Evolutionary conservation across 2,329 filamentous ascomycete genomes (phyloP).

Genomic region (Ceratocystis alfenasii): DNA sequence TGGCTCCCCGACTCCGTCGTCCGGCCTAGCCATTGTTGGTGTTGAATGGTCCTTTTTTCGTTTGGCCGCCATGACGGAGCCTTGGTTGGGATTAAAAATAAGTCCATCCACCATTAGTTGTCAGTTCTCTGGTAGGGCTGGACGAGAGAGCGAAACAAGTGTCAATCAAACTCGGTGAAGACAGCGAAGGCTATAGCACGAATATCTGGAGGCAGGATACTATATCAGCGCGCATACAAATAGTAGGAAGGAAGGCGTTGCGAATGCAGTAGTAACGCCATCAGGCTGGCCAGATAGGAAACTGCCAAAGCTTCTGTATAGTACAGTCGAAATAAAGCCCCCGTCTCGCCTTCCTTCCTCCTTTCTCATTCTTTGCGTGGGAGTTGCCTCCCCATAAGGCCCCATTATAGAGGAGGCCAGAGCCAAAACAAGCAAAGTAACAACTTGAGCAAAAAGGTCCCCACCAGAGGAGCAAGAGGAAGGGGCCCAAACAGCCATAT

Average conservation of each 20-base stretch:
- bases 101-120: background rate
- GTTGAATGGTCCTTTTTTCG: background rate
- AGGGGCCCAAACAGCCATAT: constrained; percentile 11
- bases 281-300: background rate
- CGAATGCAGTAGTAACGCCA: background rate
- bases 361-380: constrained; percentile 2
- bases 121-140: background rate
- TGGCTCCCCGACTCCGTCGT: background rate
- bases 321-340: background rate
- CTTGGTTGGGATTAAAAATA: constrained; percentile 1
- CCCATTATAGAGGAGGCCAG: constrained; percentile 5
- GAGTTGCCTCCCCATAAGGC: background rate
- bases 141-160: background rate
- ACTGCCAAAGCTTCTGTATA: constrained; percentile 4
- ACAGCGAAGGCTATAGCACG: too few species aligned
- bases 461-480: constrained; percentile 4
- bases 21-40: constrained; percentile 3
- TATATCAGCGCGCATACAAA: too few species aligned
- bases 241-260: too few species aligned
- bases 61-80: background rate
- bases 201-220: too few species aligned
- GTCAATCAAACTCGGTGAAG: background rate
- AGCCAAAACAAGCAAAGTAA: constrained; percentile 12
- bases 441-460: background rate
- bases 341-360: constrained; percentile 4